Evolutionary conservation across 192 early-diverging fungal genomes (phyloP).

Genomic region (Podila epigama): DNA sequence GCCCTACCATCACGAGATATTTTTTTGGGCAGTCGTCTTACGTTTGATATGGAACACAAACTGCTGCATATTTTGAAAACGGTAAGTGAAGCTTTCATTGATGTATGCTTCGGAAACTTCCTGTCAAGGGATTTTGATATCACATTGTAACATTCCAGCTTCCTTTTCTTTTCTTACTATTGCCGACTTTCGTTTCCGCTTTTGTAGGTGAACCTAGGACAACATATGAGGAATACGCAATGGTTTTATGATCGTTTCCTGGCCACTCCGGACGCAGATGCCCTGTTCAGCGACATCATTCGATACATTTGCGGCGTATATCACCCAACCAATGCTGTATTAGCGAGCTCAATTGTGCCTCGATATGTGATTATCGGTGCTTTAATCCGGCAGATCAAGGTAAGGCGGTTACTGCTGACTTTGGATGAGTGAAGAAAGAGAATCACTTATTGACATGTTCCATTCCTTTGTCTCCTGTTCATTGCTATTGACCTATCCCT

Average conservation of each 20-base stretch:
- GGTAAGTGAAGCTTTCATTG: constrained; percentile 28
- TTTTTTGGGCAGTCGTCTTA: constrained; percentile 65
- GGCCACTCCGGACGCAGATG: constrained; percentile 62
- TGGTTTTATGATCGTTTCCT: constrained; percentile 75
- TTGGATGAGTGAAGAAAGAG: too few relatives aligned
- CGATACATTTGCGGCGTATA: constrained; percentile 76
- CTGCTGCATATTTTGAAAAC: constrained; percentile 70
- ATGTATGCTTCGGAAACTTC: background rate
- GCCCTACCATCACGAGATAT: constrained; percentile 66
- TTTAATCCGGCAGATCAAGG: constrained; percentile 63
- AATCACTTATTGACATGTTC: background rate
- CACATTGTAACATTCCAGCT: too few relatives aligned
- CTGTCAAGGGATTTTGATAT: too few relatives aligned
- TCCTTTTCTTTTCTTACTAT: too few relatives aligned
- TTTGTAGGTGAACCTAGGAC: constrained; percentile 49
- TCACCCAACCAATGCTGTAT: constrained; percentile 75
- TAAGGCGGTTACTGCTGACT: background rate
- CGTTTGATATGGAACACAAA: constrained; percentile 73
- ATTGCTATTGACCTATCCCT: background rate
- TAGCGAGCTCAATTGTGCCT: constrained; percentile 74
- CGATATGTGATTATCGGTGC: constrained; percentile 74
- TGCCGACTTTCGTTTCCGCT: too few relatives aligned
- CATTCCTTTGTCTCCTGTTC: background rate
- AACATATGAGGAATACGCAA: constrained; percentile 64
- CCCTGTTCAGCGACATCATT: constrained; percentile 71